Evolutionary conservation across 2,329 filamentous ascomycete species (phyloP).

Genomic region (Xylariaceae sp.): DNA sequence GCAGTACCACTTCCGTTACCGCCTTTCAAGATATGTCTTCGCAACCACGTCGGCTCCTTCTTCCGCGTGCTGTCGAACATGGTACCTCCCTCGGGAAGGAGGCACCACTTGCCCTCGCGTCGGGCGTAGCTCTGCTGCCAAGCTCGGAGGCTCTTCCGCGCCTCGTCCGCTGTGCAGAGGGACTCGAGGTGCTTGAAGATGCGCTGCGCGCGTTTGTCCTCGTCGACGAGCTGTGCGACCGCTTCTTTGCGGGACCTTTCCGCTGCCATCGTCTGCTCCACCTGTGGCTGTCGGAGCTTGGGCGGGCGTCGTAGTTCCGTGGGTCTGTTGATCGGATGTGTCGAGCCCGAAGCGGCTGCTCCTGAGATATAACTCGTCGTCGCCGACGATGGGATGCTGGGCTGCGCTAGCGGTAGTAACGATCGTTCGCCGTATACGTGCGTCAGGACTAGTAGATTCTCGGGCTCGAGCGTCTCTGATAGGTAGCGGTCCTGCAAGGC

Average conservation of each 20-base stretch:
- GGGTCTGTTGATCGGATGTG: background rate
- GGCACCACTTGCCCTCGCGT: constrained; percentile 29
- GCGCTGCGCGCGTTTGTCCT: constrained; percentile 39
- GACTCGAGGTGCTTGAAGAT: constrained; percentile 43
- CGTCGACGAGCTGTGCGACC: constrained; percentile 27
- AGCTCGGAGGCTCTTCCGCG: constrained; percentile 40
- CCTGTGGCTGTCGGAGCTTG: background rate
- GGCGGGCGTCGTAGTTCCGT: constrained; percentile 4
- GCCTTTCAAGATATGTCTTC: constrained; percentile 20
- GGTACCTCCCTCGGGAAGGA: constrained; percentile 36
- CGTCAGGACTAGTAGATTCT: constrained; percentile 23
- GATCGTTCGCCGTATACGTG: constrained; percentile 20
- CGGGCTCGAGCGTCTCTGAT: constrained; percentile 34
- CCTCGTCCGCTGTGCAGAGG: constrained; percentile 43
- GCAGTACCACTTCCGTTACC: background rate
- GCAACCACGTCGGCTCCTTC: constrained; percentile 23
- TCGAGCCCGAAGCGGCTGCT: constrained; percentile 9
- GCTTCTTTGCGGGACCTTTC: no score
- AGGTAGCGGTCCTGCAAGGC: constrained; percentile 51
- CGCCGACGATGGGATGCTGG: constrained; percentile 13
- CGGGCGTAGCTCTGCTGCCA: constrained; percentile 49
- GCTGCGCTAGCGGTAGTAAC: constrained; percentile 5
- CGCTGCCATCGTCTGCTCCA: no score
- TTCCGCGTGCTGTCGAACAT: constrained; percentile 16
- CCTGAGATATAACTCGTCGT: constrained; percentile 14